Evolutionary conservation across 352 stramenopile genomes (phyloP).

Genomic region (Phytophthora colocasiae): DNA sequence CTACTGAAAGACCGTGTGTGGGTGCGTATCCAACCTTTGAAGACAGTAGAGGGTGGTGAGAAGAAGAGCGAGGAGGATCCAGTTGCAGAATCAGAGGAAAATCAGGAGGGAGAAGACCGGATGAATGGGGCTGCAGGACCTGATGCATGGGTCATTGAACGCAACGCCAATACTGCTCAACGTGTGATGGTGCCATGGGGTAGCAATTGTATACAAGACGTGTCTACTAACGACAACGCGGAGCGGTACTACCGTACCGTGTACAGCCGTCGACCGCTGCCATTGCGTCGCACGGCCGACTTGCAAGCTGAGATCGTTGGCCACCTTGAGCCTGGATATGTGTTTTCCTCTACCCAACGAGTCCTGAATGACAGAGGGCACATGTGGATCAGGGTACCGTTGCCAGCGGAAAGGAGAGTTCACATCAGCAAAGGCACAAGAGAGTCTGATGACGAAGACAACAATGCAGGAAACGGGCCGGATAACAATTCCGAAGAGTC

Average conservation of each 20-base stretch:
- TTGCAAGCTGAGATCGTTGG: slow-evolving; percentile 65
- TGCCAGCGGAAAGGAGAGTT: slow-evolving; percentile 32
- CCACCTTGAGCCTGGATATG: slow-evolving; percentile 54
- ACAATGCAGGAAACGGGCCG: slow-evolving; percentile 18
- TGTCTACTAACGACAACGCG: slow-evolving; percentile 40
- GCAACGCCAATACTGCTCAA: slow-evolving; percentile 74
- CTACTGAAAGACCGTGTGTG: slow-evolving; percentile 81
- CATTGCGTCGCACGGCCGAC: slow-evolving; percentile 51
- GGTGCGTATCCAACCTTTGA: slow-evolving; percentile 52
- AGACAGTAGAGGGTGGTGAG: slow-evolving; percentile 11
- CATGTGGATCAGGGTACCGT: slow-evolving; percentile 72
- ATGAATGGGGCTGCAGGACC: slow-evolving; percentile 10
- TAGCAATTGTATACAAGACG: slow-evolving; percentile 34
- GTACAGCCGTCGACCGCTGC: slow-evolving; percentile 63
- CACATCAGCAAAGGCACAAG: slow-evolving; percentile 6
- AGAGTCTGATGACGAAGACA: slow-evolving; percentile 22
- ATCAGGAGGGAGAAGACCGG: slow-evolving; percentile 22
- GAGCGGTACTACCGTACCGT: slow-evolving; percentile 80
- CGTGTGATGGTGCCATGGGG: slow-evolving; percentile 71
- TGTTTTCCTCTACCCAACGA: slow-evolving; percentile 59
- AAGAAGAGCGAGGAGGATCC: slow-evolving; percentile 29
- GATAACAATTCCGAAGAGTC: slow-evolving; percentile 50
- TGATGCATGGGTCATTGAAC: slow-evolving; percentile 79
- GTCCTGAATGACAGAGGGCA: slow-evolving; percentile 61
- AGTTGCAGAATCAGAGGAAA: slow-evolving; percentile 18